Evolutionary conservation across 1,139 yeast species (phyloP).

Genomic region (Blastobotrys persicus): DNA sequence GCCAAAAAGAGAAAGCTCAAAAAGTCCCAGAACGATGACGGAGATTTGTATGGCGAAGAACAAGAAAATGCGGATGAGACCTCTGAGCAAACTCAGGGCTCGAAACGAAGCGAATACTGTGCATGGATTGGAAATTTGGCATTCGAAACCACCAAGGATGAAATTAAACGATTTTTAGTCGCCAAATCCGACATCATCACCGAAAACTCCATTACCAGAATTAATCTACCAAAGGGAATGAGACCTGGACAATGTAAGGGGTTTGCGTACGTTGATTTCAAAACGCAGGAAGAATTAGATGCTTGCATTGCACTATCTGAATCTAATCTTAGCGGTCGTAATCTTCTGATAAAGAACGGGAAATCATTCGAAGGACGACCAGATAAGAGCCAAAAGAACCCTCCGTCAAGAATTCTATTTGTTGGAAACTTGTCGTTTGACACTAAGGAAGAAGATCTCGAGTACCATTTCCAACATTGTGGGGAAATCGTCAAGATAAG

Average conservation of each 20-base stretch:
- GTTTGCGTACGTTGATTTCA: conserved; percentile 87
- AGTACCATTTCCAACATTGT: conserved; percentile 70
- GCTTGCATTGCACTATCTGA: conserved; percentile 70
- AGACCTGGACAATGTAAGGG: conserved; percentile 54
- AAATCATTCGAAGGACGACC: conserved; percentile 82
- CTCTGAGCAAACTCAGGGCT: conserved; percentile 24
- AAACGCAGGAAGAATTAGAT: conserved; percentile 59
- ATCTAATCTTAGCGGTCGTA: conserved; percentile 73
- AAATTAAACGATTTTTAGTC: conserved; percentile 60
- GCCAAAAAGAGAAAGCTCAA: conserved; percentile 28
- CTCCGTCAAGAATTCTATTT: conserved; percentile 84
- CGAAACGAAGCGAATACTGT: conserved; percentile 56
- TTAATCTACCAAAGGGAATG: conserved; percentile 41
- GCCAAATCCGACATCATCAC: conserved; percentile 54
- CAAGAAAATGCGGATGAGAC: conserved; percentile 33
- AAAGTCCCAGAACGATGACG: conserved; percentile 10
- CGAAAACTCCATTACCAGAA: conserved; percentile 41
- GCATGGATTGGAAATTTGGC: conserved; percentile 95
- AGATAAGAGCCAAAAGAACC: conserved; percentile 46
- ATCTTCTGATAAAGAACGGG: conserved; percentile 77
- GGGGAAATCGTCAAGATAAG: conserved; percentile 81
- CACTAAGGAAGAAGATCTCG: conserved; percentile 77
- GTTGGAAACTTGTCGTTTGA: conserved; percentile 94
- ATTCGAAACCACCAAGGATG: conserved; percentile 79
- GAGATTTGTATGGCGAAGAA: conserved; percentile 23